Evolutionary conservation across 179 eudicot genomes (phyloP).

Genomic region (Actinidia chinensis): DNA sequence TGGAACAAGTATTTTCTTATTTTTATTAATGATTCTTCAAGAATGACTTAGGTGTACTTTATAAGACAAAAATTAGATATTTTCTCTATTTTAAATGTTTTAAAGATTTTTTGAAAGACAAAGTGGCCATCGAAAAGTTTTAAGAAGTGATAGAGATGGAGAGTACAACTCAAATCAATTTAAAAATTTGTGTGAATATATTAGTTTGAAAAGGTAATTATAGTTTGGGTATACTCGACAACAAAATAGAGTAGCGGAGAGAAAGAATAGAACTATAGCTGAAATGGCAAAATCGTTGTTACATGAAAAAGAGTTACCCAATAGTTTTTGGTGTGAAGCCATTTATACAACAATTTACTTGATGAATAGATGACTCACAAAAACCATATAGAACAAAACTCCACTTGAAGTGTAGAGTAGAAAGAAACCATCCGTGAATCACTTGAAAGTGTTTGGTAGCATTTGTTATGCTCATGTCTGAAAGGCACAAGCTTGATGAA

Average conservation of each 20-base stretch:
- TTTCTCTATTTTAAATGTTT: conserved; percentile 11
- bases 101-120: conserved; percentile 1
- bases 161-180: not conserved
- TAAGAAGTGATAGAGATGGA: conserved; percentile 5
- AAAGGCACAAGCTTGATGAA: not conserved
- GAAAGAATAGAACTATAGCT: not conserved
- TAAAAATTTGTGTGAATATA: conserved; percentile 8
- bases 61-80: conserved; percentile 6
- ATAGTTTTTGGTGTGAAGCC: not conserved
- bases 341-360: not conserved
- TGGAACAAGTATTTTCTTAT: conserved; percentile 8
- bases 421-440: no score
- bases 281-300: not conserved
- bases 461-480: no score
- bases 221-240: not conserved
- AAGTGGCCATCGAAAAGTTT: not conserved
- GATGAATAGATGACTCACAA: not conserved
- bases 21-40: conserved; percentile 15
- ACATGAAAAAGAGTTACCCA: no score
- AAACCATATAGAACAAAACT: no score
- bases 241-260: not conserved
- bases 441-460: no score
- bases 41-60: conserved; percentile 16
- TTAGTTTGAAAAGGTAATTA: not conserved
- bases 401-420: no score